phyloP scores from a whole-genome alignment of 208 protist genomes.

The Trypanosoma avium region DNA sequence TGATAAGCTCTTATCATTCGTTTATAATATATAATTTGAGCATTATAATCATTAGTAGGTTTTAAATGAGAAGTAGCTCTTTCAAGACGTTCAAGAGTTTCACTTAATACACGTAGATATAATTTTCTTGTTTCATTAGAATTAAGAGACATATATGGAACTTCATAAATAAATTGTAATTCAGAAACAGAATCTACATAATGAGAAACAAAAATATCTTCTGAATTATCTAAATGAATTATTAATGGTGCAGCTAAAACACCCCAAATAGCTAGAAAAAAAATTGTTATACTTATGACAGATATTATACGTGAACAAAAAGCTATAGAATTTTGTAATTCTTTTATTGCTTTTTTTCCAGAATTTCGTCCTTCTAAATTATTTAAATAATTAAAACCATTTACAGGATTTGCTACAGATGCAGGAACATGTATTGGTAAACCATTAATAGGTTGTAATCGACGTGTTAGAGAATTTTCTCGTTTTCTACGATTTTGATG shows the following conservation, averaged over 20 bases:
- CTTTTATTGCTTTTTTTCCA: slow-evolving; percentile 5
- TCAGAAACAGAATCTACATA: slow-evolving; percentile 68
- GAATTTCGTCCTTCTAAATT: not conserved
- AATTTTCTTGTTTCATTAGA: slow-evolving; percentile 28
- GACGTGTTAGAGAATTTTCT: not conserved
- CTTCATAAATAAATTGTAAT: slow-evolving; percentile 65
- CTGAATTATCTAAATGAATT: slow-evolving; percentile 19
- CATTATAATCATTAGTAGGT: slow-evolving; percentile 10
- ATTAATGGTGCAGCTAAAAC: slow-evolving; percentile 29
- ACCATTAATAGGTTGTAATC: slow-evolving; percentile 5
- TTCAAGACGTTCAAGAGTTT: slow-evolving; percentile 72
- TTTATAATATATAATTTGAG: slow-evolving; percentile 39
- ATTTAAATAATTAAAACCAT: too few species aligned
- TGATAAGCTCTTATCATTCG: slow-evolving; percentile 63
- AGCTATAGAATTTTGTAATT: slow-evolving; percentile 9
- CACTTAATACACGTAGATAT: slow-evolving; percentile 60
- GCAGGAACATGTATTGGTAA: slow-evolving; percentile 26
- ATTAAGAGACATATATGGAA: slow-evolving; percentile 44
- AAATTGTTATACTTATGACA: slow-evolving; percentile 7
- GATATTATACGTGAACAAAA: slow-evolving; percentile 3
- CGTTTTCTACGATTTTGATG: slow-evolving; percentile 10
- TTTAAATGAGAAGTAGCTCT: slow-evolving; percentile 42
- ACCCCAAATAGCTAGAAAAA: slow-evolving; percentile 11
- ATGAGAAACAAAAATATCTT: slow-evolving; percentile 39
- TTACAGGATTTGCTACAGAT: slow-evolving; percentile 5